phyloP scores from a whole-genome alignment of 306 rosid species.

The Prunus mongolica region DNA sequence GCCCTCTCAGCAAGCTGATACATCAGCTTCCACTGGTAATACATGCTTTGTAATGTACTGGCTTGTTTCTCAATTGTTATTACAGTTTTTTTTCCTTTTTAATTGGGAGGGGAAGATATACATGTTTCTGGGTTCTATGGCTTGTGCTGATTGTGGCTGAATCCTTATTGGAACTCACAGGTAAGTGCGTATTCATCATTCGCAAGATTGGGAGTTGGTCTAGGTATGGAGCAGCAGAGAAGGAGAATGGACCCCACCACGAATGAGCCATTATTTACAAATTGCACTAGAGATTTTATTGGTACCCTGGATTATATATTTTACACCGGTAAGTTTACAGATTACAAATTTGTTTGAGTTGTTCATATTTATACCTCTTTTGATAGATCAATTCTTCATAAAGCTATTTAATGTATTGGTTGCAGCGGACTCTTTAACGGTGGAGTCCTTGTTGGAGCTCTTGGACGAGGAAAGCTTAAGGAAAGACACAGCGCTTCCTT shows the following conservation, averaged over 20 bases:
- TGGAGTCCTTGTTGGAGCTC: slow-evolving; percentile 90
- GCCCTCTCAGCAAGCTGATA: slow-evolving; percentile 84
- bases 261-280: slow-evolving; percentile 91
- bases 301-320: slow-evolving; percentile 98
- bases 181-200: slow-evolving; percentile 94
- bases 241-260: slow-evolving; percentile 71
- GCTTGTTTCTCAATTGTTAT: background rate
- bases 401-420: slow-evolving; percentile 16
- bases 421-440: slow-evolving; percentile 93
- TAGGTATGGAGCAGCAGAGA: slow-evolving; percentile 71
- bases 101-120: background rate
- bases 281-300: slow-evolving; percentile 85
- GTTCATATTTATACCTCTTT: background rate
- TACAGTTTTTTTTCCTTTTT: background rate
- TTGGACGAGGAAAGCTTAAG: slow-evolving; percentile 94
- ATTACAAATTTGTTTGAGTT: slow-evolving; percentile 1
- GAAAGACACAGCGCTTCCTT: slow-evolving; percentile 98
- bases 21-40: slow-evolving; percentile 95
- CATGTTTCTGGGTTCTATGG: slow-evolving; percentile 3
- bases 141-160: slow-evolving; percentile 6
- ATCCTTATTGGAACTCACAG: slow-evolving; percentile 30
- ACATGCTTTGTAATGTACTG: slow-evolving; percentile 8
- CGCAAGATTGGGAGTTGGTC: slow-evolving; percentile 65
- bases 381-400: background rate
- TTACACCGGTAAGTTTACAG: slow-evolving; percentile 69